Evolutionary conservation across 208 protist genomes (phyloP).

Genomic region (Trypanosoma avium): DNA sequence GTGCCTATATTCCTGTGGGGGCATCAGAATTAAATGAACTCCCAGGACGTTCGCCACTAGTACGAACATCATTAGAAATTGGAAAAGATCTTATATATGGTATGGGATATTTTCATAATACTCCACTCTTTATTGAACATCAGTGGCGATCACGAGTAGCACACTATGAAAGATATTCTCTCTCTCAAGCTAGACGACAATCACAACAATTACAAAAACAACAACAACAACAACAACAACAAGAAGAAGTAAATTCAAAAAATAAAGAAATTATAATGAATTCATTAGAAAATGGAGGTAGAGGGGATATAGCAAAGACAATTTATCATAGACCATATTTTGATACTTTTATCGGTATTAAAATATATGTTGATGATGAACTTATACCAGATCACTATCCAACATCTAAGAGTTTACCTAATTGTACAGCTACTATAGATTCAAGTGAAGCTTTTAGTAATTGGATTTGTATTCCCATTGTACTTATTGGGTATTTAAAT

Average conservation of each 20-base stretch:
- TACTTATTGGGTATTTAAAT: conserved; percentile 67
- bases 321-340: conserved; percentile 59
- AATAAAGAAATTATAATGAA: conserved; percentile 3
- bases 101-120: conserved; percentile 69
- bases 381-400: conserved; percentile 76
- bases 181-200: conserved; percentile 1
- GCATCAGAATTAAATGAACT: conserved; percentile 42
- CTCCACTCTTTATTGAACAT: conserved; percentile 70
- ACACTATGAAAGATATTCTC: conserved; percentile 41
- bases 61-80: conserved; percentile 38
- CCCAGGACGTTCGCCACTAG: conserved; percentile 33
- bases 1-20: conserved; percentile 36
- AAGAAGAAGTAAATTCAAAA: neutral
- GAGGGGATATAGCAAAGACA: conserved; percentile 29
- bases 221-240: neutral
- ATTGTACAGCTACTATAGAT: conserved; percentile 66
- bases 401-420: conserved; percentile 35
- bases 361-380: conserved; percentile 58
- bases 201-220: neutral
- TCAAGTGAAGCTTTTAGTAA: conserved; percentile 51
- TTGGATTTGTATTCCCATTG: conserved; percentile 69
- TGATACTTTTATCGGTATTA: conserved; percentile 63
- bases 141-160: conserved; percentile 62
- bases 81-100: conserved; percentile 71
- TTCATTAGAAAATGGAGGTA: too few species aligned